Evolutionary conservation across 2,329 filamentous ascomycete species (phyloP).

Genomic region (Xylariaceae sp.): DNA sequence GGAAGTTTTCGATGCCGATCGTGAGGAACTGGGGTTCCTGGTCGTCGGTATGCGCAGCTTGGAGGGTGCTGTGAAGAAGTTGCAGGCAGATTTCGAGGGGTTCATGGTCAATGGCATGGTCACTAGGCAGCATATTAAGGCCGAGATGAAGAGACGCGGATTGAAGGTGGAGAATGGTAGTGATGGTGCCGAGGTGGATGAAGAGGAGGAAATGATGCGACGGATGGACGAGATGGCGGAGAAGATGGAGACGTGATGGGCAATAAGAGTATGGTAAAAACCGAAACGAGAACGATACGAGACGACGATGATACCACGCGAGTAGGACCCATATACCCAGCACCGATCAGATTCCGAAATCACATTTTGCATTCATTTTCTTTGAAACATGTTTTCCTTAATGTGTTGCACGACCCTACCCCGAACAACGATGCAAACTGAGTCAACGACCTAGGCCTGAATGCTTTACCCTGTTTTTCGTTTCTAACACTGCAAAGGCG

Average conservation of each 20-base stretch:
- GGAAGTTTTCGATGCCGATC: conserved; percentile 95
- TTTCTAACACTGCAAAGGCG: no score
- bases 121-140: conserved; percentile 52
- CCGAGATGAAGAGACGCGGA: conserved; percentile 53
- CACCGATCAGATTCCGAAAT: neutral
- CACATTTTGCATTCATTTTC: no score
- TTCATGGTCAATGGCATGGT: conserved; percentile 46
- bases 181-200: conserved; percentile 29
- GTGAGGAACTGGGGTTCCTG: conserved; percentile 89
- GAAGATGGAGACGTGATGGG: conserved; percentile 24
- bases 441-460: no score
- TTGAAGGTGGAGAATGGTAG: conserved; percentile 33
- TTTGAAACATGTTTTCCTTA: no score
- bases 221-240: conserved; percentile 35
- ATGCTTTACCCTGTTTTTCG: no score
- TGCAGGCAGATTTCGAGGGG: conserved; percentile 51
- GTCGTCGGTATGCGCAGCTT: conserved; percentile 81
- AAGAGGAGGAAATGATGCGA: conserved; percentile 43
- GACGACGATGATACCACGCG: neutral
- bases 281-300: neutral
- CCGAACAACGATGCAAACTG: no score
- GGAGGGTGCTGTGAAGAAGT: conserved; percentile 60
- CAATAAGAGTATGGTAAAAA: neutral
- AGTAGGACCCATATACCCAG: neutral
- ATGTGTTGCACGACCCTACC: no score